Percentiles rank a stretch among this genome's conserved stretches.
These are phyloP conservation scores for Leccinum obscurum DNA, from an alignment of 768 basidiomycete genomes.

Conservation along the genomic window DNA sequence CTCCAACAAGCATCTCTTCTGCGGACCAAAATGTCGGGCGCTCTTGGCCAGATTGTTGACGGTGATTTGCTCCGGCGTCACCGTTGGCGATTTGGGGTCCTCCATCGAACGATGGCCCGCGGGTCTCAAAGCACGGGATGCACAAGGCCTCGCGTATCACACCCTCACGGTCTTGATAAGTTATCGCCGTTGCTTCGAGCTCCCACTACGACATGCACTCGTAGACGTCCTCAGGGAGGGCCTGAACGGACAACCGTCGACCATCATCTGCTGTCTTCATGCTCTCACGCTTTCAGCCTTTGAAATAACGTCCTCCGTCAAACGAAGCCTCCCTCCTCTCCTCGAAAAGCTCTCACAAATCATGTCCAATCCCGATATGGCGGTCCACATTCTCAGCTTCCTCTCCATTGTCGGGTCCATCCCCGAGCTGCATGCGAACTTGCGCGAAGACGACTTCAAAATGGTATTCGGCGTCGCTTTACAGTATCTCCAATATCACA, in stretches of 20 bases:
- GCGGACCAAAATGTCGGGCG: constrained; percentile 76
- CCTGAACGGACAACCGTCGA: constrained; percentile 66
- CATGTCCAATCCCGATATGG: constrained; percentile 91
- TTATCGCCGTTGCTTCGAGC: constrained; percentile 78
- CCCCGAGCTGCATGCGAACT: constrained; percentile 79
- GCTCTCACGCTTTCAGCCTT: constrained; percentile 86
- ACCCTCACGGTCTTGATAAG: constrained; percentile 85
- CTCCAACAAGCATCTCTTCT: constrained; percentile 94
- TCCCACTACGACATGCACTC: constrained; percentile 62
- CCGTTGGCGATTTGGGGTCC: constrained; percentile 55
- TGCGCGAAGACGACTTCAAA: constrained; percentile 88
- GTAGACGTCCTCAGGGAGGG: constrained; percentile 73
- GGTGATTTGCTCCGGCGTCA: constrained; percentile 66
- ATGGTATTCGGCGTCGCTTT: constrained; percentile 93
- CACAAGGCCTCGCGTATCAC: constrained; percentile 86
- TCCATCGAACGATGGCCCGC: constrained; percentile 59
- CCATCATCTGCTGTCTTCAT: constrained; percentile 88
- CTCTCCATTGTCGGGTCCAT: constrained; percentile 84
- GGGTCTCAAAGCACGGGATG: constrained; percentile 71
- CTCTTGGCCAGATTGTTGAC: constrained; percentile 63
- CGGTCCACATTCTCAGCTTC: constrained; percentile 95
- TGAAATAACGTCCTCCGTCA: constrained; percentile 81
- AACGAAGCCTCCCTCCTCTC: constrained; percentile 74
- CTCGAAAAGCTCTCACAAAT: constrained; percentile 88
- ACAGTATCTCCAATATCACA: constrained; percentile 92